Percentiles rank a stretch among this genome's conserved stretches.
phyloP scores from a whole-genome alignment of 116 monocot genomes.

The Papilionanthe hybrid region DNA sequence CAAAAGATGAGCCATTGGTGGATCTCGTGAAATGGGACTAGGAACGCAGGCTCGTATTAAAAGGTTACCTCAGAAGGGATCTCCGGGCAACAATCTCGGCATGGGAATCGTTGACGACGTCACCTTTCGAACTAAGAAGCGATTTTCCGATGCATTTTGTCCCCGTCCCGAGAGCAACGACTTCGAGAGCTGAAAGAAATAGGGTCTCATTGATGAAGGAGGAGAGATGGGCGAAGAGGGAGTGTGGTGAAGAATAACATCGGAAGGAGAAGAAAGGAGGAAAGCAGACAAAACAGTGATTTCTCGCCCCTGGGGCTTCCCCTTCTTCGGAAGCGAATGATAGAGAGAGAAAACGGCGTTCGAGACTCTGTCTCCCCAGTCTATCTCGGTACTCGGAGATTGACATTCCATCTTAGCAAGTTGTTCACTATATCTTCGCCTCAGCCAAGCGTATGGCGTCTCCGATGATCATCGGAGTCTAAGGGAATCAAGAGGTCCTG shows the following conservation, averaged over 20 bases:
- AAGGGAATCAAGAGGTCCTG: too few relatives aligned
- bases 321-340: conserved; percentile 77
- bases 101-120: conserved; percentile 86
- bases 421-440: too few relatives aligned
- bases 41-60: background rate
- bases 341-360: conserved; percentile 40
- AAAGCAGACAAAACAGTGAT: conserved; percentile 84
- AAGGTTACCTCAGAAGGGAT: conserved; percentile 56
- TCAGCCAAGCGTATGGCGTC: too few relatives aligned
- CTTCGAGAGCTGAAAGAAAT: conserved; percentile 39
- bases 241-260: conserved; percentile 16
- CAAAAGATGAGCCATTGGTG: background rate
- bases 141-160: conserved; percentile 91
- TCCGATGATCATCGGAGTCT: too few relatives aligned
- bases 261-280: conserved; percentile 59
- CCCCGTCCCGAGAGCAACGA: conserved; percentile 77
- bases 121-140: conserved; percentile 63
- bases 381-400: background rate
- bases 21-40: background rate
- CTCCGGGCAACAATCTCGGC: conserved; percentile 88
- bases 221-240: background rate
- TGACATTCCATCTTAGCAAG: too few relatives aligned
- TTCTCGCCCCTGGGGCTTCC: conserved; percentile 87
- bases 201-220: background rate
- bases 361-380: conserved; percentile 56